Conservation (phyloP, 2,329 filamentous ascomycete species). For the Alternaria burnsii region DNA sequence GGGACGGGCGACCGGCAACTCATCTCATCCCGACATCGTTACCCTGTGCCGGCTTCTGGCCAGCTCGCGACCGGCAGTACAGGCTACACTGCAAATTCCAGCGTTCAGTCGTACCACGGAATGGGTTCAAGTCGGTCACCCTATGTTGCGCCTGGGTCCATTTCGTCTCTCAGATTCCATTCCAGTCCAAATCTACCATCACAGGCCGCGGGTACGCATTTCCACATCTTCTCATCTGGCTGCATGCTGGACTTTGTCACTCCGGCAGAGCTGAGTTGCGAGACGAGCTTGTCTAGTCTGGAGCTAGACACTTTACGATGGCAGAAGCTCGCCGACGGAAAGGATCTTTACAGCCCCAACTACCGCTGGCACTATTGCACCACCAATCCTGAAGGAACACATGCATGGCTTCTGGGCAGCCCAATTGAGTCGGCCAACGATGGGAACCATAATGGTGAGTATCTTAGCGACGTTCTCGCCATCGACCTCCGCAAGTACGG, state of each 20-base stretch:
- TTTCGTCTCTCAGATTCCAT: slow-evolving; percentile 89
- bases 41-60: slow-evolving; percentile 38
- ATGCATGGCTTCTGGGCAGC: slow-evolving; percentile 95
- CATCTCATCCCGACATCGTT: slow-evolving; percentile 43
- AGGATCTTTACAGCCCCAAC: slow-evolving; percentile 89
- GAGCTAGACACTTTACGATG: slow-evolving; percentile 88
- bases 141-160: slow-evolving; percentile 76
- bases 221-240: slow-evolving; percentile 92
- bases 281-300: slow-evolving; percentile 89
- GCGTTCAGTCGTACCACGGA: slow-evolving; percentile 64
- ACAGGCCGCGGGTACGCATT: slow-evolving; percentile 91
- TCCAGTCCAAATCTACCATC: slow-evolving; percentile 86
- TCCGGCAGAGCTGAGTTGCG: slow-evolving; percentile 86
- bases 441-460: slow-evolving; percentile 81
- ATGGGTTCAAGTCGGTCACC: slow-evolving; percentile 56
- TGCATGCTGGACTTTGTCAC: slow-evolving; percentile 94
- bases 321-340: slow-evolving; percentile 93
- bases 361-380: slow-evolving; percentile 99
- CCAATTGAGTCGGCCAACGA: slow-evolving; percentile 74
- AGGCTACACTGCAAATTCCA: slow-evolving; percentile 77
- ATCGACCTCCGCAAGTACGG: slow-evolving; percentile 93
- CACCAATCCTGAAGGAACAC: slow-evolving; percentile 92
- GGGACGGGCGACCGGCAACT: slow-evolving; percentile 58
- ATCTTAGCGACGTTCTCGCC: slow-evolving; percentile 91
- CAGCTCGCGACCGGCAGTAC: slow-evolving; percentile 52